These are phyloP conservation scores for Rhizomucor miehei DNA, from an alignment of 371 early-diverging fungal species.

Conservation along the genomic window DNA sequence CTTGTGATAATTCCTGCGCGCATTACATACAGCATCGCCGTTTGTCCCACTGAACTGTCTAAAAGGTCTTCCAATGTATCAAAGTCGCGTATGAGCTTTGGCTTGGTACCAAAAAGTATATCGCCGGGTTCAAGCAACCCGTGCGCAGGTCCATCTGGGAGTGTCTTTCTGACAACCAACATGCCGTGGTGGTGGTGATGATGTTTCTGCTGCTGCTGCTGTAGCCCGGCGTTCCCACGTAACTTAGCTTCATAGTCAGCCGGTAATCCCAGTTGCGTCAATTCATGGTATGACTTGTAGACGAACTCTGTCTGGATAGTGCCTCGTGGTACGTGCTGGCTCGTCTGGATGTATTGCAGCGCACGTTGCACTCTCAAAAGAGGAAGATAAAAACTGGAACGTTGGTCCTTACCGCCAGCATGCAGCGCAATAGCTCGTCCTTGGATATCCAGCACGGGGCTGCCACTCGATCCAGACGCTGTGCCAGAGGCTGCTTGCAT, in stretches of 20 bases:
- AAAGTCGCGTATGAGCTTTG: conserved; percentile 59
- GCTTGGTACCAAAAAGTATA: conserved; percentile 64
- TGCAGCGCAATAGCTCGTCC: conserved; percentile 71
- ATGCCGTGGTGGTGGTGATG: conserved; percentile 46
- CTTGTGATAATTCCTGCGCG: conserved; percentile 62
- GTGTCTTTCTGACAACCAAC: conserved; percentile 64
- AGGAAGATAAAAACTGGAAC: conserved; percentile 64
- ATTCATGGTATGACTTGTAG: conserved; percentile 61
- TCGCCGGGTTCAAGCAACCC: conserved; percentile 72
- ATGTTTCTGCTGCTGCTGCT: conserved; percentile 46
- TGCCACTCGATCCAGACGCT: conserved; percentile 67
- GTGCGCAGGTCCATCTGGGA: conserved; percentile 71
- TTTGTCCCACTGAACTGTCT: conserved; percentile 68
- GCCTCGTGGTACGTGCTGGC: conserved; percentile 66
- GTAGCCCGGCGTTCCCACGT: no score
- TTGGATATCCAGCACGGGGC: conserved; percentile 66
- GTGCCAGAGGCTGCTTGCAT: conserved; percentile 69
- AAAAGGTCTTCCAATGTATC: conserved; percentile 61
- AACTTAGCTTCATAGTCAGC: conserved; percentile 56
- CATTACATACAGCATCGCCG: conserved; percentile 59
- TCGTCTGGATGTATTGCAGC: conserved; percentile 53
- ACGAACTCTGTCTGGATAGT: conserved; percentile 72
- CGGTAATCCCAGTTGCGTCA: conserved; percentile 57
- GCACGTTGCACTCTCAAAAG: conserved; percentile 70
- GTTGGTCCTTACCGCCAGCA: conserved; percentile 59